These are phyloP conservation scores for Paecilomyces variotii DNA, from an alignment of 2,329 filamentous ascomycete genomes.

Conservation along the genomic window DNA sequence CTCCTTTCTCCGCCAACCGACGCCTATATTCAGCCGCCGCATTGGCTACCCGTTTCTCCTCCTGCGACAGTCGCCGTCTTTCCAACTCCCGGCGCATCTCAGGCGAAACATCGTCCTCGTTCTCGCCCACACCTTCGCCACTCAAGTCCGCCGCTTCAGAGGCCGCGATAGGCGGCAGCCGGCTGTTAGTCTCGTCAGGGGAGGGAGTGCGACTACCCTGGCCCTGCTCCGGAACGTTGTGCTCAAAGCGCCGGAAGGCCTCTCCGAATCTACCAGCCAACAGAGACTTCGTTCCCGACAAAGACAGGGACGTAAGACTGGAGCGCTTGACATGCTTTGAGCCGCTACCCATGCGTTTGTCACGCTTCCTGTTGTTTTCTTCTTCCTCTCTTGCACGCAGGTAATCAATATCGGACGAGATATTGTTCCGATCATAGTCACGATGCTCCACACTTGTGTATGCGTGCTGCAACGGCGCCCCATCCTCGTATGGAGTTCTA, in stretches of 20 bases:
- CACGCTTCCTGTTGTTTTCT: conserved; percentile 50
- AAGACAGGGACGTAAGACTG: conserved; percentile 60
- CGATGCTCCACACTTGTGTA: conserved; percentile 25
- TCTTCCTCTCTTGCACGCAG: conserved; percentile 65
- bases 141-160: conserved; percentile 64
- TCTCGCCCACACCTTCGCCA: conserved; percentile 61
- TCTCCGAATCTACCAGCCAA: conserved; percentile 87
- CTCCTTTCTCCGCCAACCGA: conserved; percentile 58
- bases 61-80: conserved; percentile 68
- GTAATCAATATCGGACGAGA: conserved; percentile 75
- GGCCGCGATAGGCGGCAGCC: conserved; percentile 63
- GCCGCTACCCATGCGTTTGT: conserved; percentile 49
- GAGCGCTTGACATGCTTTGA: conserved; percentile 61
- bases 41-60: conserved; percentile 81
- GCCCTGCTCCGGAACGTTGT: conserved; percentile 34
- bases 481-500: conserved; percentile 27
- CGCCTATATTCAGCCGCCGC: conserved; percentile 83
- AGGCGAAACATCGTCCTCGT: conserved; percentile 66
- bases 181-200: conserved; percentile 35
- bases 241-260: conserved; percentile 86
- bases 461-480: conserved; percentile 24
- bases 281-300: conserved; percentile 70
- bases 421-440: conserved; percentile 42
- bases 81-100: conserved; percentile 89
- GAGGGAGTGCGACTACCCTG: conserved; percentile 25